Evolutionary conservation across 805 yeast genomes (phyloP).

Genomic region (Blastobotrys robertii): DNA sequence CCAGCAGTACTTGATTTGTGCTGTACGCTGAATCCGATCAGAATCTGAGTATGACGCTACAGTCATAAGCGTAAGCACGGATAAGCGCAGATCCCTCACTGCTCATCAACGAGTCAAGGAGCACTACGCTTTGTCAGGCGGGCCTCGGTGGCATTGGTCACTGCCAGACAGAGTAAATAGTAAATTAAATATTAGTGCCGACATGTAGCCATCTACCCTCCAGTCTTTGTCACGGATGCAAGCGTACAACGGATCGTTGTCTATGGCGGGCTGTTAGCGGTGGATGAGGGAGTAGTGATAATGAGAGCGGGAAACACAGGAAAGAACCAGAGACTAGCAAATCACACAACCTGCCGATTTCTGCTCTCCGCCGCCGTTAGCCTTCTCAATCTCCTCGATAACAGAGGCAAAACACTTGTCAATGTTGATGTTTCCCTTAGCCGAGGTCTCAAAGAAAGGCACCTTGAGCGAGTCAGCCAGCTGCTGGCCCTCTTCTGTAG

Average conservation of each 20-base stretch:
- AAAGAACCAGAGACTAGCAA: not conserved
- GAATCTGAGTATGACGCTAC: too few relatives aligned
- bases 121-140: too few relatives aligned
- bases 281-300: not conserved
- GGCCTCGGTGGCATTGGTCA: too few relatives aligned
- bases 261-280: not conserved
- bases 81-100: too few relatives aligned
- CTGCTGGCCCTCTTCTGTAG: slow-evolving; percentile 37
- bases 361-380: slow-evolving; percentile 6
- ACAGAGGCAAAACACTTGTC: slow-evolving; percentile 18
- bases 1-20: too few relatives aligned
- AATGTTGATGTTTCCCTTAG: slow-evolving; percentile 57
- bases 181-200: too few relatives aligned
- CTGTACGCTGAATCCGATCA: too few relatives aligned
- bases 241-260: not conserved
- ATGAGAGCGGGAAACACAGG: not conserved
- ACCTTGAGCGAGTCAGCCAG: slow-evolving; percentile 49
- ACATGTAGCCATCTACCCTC: too few relatives aligned
- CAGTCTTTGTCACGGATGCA: too few relatives aligned
- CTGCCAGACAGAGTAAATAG: too few relatives aligned
- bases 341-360: not conserved
- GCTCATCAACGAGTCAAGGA: too few relatives aligned
- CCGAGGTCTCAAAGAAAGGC: slow-evolving; percentile 64
- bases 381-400: slow-evolving; percentile 18
- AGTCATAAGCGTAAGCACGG: too few relatives aligned